Base-by-base conservation (phyloP, 2,329 filamentous ascomycete genomes). In the Hymenoscyphus infarciens region DNA sequence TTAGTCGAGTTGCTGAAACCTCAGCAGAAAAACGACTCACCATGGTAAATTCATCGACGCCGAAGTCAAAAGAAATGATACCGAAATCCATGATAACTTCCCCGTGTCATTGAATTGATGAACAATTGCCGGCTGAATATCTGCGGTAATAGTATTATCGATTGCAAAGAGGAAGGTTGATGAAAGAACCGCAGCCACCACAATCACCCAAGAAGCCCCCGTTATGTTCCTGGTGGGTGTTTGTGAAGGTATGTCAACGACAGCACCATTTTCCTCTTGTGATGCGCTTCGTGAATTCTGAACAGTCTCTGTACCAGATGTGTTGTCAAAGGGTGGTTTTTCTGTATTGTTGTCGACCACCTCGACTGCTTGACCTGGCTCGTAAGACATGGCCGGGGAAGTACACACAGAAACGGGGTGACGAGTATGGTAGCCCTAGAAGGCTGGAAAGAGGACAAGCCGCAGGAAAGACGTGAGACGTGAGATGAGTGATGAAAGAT, bases 91-190 rank as follows among this genome's bases (percentile, higher is more conserved):
- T 8, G 73, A 69, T 5, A 80, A 69, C 54, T 75, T 72, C 4
- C 74, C 67, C 49, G 75, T 65, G 0, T 75, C 63, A n/a, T 69
- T 69, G 19, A 78, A 77, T 0, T 65, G 64, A n/a, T 74, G 68
- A 13, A 79, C 69, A 19, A 81, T 76, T 7, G 65, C 66, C 66
- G 75, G 76, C 61, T 82, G 79, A 8, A 83, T 73, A 67, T 80
- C 77, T 29, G 80, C 81, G 1, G 79, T 76, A 56, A 84, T 80
- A 2, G 81, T 84, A 49, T 77, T 81, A 71, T 80, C 78, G 31
- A 80, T 72, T 11, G 75, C 74, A 65, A 81, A 80, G 5, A 60
- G 35, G 22, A 60, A 60, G 10, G 59, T 60, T 7, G 35, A 53
- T 4, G 59, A 56, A 16, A 59, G 31, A 2, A 59, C 25, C 8